Evolutionary conservation across 306 rosid species (phyloP), one percentile per base, ranked within the genome.

Genomic region (Arachis hypogaea): DNA sequence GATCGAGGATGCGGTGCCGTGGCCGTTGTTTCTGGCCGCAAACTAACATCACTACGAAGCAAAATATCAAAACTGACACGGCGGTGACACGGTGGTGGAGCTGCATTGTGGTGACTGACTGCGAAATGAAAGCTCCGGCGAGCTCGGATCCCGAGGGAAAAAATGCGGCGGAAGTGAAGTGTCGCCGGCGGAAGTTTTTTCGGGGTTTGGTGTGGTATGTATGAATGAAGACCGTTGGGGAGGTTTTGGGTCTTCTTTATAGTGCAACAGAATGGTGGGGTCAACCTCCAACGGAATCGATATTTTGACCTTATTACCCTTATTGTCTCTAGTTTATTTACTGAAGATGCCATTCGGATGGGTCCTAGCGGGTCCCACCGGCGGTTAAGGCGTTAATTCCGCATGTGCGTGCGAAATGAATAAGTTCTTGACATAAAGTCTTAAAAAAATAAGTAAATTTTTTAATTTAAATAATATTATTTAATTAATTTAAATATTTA

Each of bases 361-460:
- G 90, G 87, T 6, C 90, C 89, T 84, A 59, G 54, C 45, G 82
- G 90, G 87, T 6, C 90, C 89, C 85, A 59, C 58, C 45, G 79
- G 45, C 79, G 63, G 87, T 89, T 86, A 80, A 83, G 85, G 86
- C 87, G 83, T 85, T 85, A 77, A 78, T 74, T 78, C 78, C 77
- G 85, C 92, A 76, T 63, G 80, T 75, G 84, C 79, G 40, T 22
- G 62, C 56, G 59, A 22, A 22, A 22, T 22, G 28, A 5, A 41
- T 58, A 62, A 52, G 66, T 6, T 70, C 60, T 76, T 11, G 12
- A 7, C 7, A 9, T 51, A 7, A 72, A 60, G 28, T 22, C 28
- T 22, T 22, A 1, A 22, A 22, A 22, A 22, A 22, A 22, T 22
- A 1, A 22, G 28, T 22, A 22, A 22, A 22, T 22, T 22, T 22